Percentiles rank a stretch among this genome's conserved stretches.
These are phyloP conservation scores for Violaceomyces palustris DNA, from an alignment of 1,284 basidiomycete species.

Conservation along the genomic window DNA sequence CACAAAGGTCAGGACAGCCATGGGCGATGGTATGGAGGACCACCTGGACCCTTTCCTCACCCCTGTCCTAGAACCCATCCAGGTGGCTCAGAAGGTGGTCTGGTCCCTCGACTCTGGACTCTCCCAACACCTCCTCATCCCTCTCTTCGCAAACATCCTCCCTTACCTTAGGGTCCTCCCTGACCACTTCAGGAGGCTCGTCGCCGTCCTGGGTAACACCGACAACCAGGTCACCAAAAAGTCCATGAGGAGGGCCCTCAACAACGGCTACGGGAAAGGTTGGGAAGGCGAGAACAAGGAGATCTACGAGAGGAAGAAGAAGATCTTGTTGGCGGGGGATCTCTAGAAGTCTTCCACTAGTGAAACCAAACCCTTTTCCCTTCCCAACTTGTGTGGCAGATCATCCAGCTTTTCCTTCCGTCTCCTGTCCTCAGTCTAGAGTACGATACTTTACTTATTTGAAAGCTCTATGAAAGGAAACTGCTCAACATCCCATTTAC, in stretches of 20 bases:
- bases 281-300: slow-evolving; percentile 35
- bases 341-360: too few relatives aligned
- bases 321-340: too few relatives aligned
- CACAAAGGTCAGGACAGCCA: slow-evolving; percentile 49
- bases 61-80: slow-evolving; percentile 44
- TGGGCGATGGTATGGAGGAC: slow-evolving; percentile 48
- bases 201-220: slow-evolving; percentile 41
- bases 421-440: too few relatives aligned
- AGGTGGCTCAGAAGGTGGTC: slow-evolving; percentile 39
- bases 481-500: too few relatives aligned
- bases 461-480: too few relatives aligned
- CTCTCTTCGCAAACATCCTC: slow-evolving; percentile 33
- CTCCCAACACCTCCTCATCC: slow-evolving; percentile 42
- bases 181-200: slow-evolving; percentile 37
- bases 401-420: too few relatives aligned
- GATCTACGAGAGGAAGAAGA: slow-evolving; percentile 15
- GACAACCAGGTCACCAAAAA: slow-evolving; percentile 41
- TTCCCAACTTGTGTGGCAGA: too few relatives aligned
- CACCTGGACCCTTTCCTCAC: slow-evolving; percentile 42
- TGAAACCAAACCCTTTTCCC: too few relatives aligned
- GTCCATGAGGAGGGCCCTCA: slow-evolving; percentile 31
- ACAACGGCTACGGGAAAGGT: slow-evolving; percentile 45
- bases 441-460: too few relatives aligned
- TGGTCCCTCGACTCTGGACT: slow-evolving; percentile 42
- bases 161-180: slow-evolving; percentile 39